Evolutionary conservation across 2,329 filamentous ascomycete genomes (phyloP).

Genomic region (Alternaria panax): DNA sequence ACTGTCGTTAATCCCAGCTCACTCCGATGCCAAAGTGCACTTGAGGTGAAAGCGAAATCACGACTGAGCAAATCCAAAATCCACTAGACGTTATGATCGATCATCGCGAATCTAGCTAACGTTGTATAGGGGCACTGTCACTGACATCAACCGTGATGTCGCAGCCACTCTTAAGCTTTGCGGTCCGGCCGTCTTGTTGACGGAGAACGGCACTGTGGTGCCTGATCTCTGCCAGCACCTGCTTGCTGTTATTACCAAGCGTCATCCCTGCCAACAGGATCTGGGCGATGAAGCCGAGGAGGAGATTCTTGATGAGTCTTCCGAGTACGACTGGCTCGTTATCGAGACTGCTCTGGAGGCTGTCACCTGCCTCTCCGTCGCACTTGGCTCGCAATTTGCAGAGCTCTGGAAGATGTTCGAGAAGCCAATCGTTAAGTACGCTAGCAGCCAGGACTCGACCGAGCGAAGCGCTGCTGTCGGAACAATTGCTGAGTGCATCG

Average conservation of each 20-base stretch:
- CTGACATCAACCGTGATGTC: slow-evolving; percentile 93
- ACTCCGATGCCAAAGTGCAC: slow-evolving; percentile 89
- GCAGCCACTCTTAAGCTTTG: slow-evolving; percentile 89
- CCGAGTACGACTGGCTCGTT: slow-evolving; percentile 97
- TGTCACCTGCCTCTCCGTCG: slow-evolving; percentile 80
- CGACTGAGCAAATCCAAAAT: slow-evolving; percentile 62
- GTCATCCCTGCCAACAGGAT: slow-evolving; percentile 92
- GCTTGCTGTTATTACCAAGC: slow-evolving; percentile 81
- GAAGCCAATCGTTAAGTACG: slow-evolving; percentile 87
- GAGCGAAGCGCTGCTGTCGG: slow-evolving; percentile 92
- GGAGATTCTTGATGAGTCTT: slow-evolving; percentile 73
- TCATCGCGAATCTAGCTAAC: slow-evolving; percentile 28
- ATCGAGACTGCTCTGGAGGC: slow-evolving; percentile 95
- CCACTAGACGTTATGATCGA: slow-evolving; percentile 24
- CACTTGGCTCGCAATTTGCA: slow-evolving; percentile 79
- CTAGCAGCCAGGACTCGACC: slow-evolving; percentile 81
- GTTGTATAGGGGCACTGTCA: slow-evolving; percentile 75
- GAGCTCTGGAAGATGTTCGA: slow-evolving; percentile 97
- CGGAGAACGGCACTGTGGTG: slow-evolving; percentile 69
- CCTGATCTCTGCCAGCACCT: slow-evolving; percentile 79
- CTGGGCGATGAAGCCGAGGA: slow-evolving; percentile 80
- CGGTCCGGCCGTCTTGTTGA: slow-evolving; percentile 82
- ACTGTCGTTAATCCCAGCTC: slow-evolving; percentile 97
- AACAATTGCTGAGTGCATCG: slow-evolving; percentile 88
- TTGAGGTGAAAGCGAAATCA: slow-evolving; percentile 86